Conservation (phyloP, 2,329 filamentous ascomycete genomes). For the Exophiala viscosa region DNA sequence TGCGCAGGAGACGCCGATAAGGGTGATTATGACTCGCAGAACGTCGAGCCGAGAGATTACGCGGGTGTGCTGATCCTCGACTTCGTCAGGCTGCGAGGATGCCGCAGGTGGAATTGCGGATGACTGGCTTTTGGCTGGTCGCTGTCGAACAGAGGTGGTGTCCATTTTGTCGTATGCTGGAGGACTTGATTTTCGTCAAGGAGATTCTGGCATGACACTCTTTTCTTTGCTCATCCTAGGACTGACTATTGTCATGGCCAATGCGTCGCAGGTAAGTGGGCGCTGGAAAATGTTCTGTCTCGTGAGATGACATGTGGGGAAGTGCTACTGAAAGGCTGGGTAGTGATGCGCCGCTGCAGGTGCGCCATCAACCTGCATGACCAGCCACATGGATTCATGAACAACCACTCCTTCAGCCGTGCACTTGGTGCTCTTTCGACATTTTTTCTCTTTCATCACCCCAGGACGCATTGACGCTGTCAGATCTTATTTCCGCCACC, state of each 20-base stretch:
- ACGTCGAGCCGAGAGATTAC: conserved; percentile 58
- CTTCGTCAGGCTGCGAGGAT: conserved; percentile 7
- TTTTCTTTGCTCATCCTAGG: too few species aligned
- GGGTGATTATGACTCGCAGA: conserved; percentile 64
- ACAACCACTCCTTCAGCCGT: neutral
- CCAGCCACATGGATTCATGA: conserved; percentile 16
- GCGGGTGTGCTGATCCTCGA: conserved; percentile 19
- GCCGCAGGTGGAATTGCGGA: neutral
- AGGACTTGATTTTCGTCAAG: too few species aligned
- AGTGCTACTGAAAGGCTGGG: conserved; percentile 5
- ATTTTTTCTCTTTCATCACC: neutral
- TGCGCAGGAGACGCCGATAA: conserved; percentile 62
- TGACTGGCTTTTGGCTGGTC: conserved; percentile 5
- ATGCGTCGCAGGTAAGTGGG: neutral
- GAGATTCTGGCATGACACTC: too few species aligned
- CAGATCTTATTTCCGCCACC: neutral
- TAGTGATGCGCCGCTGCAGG: conserved; percentile 1
- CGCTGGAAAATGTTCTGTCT: neutral
- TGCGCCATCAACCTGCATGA: conserved; percentile 5
- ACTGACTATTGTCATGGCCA: too few species aligned
- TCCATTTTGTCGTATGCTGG: conserved; percentile 7
- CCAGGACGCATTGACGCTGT: neutral
- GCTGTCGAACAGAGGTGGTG: conserved; percentile 11
- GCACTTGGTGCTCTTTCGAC: neutral
- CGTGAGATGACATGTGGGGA: conserved; percentile 14